Evolutionary conservation across 371 early-diverging fungal species (phyloP).

Genomic region (Mortierella sp.): DNA sequence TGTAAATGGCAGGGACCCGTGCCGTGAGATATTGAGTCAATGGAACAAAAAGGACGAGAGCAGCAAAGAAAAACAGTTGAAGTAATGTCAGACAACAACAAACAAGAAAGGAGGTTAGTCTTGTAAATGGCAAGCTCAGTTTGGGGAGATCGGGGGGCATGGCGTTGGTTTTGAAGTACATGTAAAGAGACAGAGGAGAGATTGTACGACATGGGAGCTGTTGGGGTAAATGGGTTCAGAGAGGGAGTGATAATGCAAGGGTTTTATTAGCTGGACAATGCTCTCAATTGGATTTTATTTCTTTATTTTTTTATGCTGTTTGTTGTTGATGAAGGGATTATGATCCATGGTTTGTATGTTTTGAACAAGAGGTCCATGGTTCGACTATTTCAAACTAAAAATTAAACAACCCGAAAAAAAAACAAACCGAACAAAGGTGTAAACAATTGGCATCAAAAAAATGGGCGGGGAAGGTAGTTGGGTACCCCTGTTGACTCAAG

Average conservation of each 20-base stretch:
- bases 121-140: not conserved
- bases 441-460: too few relatives aligned
- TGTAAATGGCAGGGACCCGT: not conserved
- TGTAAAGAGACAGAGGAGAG: not conserved
- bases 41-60: not conserved
- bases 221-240: slow-evolving; percentile 4
- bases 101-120: not conserved
- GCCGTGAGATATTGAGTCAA: not conserved
- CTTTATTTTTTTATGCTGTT: too few relatives aligned
- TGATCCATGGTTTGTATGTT: too few relatives aligned
- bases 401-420: too few relatives aligned
- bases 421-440: too few relatives aligned
- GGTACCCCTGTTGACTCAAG: too few relatives aligned
- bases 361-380: too few relatives aligned
- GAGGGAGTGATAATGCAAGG: slow-evolving; percentile 6
- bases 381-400: too few relatives aligned
- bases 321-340: too few relatives aligned
- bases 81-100: not conserved
- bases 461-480: too few relatives aligned
- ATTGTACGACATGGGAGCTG: slow-evolving; percentile 7
- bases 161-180: not conserved
- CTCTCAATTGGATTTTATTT: not conserved
- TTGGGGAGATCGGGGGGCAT: not conserved
- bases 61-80: not conserved
- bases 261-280: slow-evolving; percentile 4